Evolutionary conservation across 1,139 yeast species (phyloP), one percentile per base, ranked within the genome.

Genomic region (Pichia sp.): DNA sequence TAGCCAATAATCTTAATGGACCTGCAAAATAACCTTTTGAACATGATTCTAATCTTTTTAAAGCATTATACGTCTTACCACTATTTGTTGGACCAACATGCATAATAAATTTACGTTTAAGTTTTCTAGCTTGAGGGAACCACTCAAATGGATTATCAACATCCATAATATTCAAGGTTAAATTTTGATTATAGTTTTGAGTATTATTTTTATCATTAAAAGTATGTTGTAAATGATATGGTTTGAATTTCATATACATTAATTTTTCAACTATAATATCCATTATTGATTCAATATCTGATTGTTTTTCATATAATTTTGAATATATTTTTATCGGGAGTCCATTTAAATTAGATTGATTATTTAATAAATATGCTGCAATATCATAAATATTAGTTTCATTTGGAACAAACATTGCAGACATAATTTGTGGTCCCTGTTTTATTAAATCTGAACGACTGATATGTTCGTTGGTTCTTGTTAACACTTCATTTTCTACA

Each of bases 81-180:
- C 94, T 82, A 61, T 92, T 92, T 0, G 99, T 92, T 0, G 99
- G 98, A 0, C 99, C 99, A 22, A 92, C 87, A 62, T 92, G 99
- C 79, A 94, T 76, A 23, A 82, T 73, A 38, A 92, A 74, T 47
- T 83, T 82, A 35, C 99, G 70, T 52, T 79, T 81, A 69, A 89
- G 71, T 51, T 81, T 78, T 37, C 98, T 70, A 0, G 98, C 95
- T 41, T 73, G 78, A 0, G 98, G 96, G 57, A 73, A 92, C 94
- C 96, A 86, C 60, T 82, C 87, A 1, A 83, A 82, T 1, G 96
- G 96, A 53, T 81, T 76, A 3, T 78, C 69, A 24, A 82, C 70
- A 53, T 81, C 85, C 49, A 76, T 65, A 4, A 61, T 56, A 46
- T 63, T 60, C 49, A 62, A 45, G 12, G 65, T 63, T 34, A 59